Conservation (phyloP, 179 eudicot genomes). For the Beta corolliflora region DNA sequence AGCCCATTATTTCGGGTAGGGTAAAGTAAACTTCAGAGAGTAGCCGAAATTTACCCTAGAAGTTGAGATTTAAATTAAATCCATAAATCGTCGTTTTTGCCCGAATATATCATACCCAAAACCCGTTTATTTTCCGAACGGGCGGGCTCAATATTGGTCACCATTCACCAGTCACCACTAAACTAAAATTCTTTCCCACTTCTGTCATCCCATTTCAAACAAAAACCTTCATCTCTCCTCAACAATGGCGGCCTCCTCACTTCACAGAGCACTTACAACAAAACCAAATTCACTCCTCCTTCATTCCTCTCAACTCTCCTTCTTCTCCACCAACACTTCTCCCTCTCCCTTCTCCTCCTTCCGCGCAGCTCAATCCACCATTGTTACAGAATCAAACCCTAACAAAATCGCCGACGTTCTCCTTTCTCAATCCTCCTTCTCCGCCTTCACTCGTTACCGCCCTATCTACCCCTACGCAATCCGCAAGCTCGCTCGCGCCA, state of each 20-base stretch:
- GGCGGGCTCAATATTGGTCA: too few relatives aligned
- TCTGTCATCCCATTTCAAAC: not conserved
- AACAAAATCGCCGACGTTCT: constrained; percentile 29
- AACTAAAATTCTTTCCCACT: too few relatives aligned
- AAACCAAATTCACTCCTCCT: constrained; percentile 8
- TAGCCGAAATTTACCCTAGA: too few relatives aligned
- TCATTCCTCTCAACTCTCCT: constrained; percentile 2
- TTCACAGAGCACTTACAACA: constrained; percentile 11
- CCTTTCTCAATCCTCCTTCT: constrained; percentile 27
- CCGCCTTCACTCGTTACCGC: constrained; percentile 33
- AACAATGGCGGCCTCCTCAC: constrained; percentile 20
- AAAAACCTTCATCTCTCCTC: not conserved
- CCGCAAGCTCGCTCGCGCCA: constrained; percentile 26
- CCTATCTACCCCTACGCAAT: constrained; percentile 31
- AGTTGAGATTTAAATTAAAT: too few relatives aligned
- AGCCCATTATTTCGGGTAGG: too few relatives aligned
- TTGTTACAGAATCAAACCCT: constrained; percentile 28
- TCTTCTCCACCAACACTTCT: constrained; percentile 21
- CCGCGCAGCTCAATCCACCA: constrained; percentile 32
- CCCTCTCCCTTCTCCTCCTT: constrained; percentile 28
- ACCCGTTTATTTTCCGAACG: too few relatives aligned
- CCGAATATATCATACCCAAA: too few relatives aligned
- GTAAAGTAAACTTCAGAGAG: too few relatives aligned
- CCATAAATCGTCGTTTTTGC: too few relatives aligned
- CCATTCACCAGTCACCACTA: too few relatives aligned